A percentile compares a stretch with the other conserved stretches of the same genome.
These are phyloP conservation scores for Fraxinus americana DNA, from an alignment of 257 asterid species.

Conservation along the genomic window DNA sequence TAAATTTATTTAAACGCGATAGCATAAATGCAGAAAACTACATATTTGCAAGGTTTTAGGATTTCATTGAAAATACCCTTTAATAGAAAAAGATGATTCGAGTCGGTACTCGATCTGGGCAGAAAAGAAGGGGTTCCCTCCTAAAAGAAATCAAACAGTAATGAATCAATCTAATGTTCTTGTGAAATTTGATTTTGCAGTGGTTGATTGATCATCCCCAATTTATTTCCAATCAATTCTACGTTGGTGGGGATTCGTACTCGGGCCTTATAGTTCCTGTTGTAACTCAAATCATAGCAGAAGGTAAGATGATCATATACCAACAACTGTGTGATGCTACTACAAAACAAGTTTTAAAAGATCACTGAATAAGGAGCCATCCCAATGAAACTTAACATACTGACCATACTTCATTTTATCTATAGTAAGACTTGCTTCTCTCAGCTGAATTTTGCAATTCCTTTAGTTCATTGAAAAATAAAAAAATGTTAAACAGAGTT, in stretches of 20 bases:
- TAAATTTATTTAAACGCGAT: not conserved
- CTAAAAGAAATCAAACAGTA: not conserved
- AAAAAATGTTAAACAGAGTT: not conserved
- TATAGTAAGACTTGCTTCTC: too few species aligned
- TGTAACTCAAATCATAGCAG: slow-evolving; percentile 32
- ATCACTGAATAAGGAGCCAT: not conserved
- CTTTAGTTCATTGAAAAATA: not conserved
- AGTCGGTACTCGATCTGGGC: too few species aligned
- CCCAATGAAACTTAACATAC: not conserved
- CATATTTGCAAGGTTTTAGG: not conserved
- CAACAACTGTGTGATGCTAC: not conserved
- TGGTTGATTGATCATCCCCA: slow-evolving; percentile 43
- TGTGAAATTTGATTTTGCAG: slow-evolving; percentile 27
- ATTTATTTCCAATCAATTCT: slow-evolving; percentile 36
- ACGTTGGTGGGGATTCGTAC: slow-evolving; percentile 47
- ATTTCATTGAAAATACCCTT: not conserved
- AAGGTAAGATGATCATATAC: slow-evolving; percentile 28
- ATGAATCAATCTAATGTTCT: not conserved
- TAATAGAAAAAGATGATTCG: too few species aligned
- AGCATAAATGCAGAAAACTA: not conserved
- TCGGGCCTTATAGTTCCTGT: slow-evolving; percentile 41
- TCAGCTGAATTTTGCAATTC: not conserved
- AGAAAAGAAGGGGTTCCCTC: too few species aligned
- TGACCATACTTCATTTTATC: not conserved
- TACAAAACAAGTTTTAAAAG: not conserved